Percentiles rank a stretch among this genome's conserved stretches.
phyloP scores from a whole-genome alignment of 1,284 basidiomycete species.

The Melampsora medusae region DNA sequence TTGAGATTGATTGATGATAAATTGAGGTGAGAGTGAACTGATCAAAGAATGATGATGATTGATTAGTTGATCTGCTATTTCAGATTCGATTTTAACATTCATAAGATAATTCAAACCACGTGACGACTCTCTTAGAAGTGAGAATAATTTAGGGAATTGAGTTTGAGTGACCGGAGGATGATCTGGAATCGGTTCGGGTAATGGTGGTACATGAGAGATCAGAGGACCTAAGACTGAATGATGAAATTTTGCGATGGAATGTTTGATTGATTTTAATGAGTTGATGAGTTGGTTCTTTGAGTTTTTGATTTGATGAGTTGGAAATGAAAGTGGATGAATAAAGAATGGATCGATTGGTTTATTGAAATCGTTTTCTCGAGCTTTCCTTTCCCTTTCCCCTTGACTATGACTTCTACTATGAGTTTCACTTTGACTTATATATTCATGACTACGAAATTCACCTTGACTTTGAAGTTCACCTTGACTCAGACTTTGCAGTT shows the following conservation, averaged over 20 bases:
- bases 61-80: no score
- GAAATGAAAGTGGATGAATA: slow-evolving; percentile 12
- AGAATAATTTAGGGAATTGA: slow-evolving; percentile 23
- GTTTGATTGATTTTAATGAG: slow-evolving; percentile 4
- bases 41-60: slow-evolving; percentile 10
- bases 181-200: neutral
- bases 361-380: neutral
- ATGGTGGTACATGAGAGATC: no score
- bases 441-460: no score
- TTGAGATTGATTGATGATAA: slow-evolving; percentile 1
- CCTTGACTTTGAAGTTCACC: no score
- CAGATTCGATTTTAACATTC: no score
- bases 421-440: no score
- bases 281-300: neutral
- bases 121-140: slow-evolving; percentile 17
- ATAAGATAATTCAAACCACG: slow-evolving; percentile 30
- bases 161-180: neutral
- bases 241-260: slow-evolving; percentile 11
- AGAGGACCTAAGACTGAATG: neutral
- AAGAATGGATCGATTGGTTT: neutral
- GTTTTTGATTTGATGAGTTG: neutral
- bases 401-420: no score
- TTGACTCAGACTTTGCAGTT: no score
- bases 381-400: no score
- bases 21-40: slow-evolving; percentile 13